Evolutionary conservation across 805 yeast genomes (phyloP).

Genomic region (Monosporozyma yasuniensis): DNA sequence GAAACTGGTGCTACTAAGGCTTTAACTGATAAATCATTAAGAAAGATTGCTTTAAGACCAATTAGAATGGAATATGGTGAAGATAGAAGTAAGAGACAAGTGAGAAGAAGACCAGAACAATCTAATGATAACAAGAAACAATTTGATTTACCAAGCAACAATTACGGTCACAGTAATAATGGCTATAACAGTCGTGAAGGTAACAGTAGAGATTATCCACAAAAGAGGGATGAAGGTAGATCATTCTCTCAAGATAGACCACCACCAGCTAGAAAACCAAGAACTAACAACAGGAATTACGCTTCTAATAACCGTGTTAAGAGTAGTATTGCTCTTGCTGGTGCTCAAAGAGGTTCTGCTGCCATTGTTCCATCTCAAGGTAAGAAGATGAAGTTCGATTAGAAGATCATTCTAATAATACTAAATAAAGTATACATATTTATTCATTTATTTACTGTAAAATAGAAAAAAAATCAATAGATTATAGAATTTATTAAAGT

Average conservation of each 20-base stretch:
- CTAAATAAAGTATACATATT: not conserved
- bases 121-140: constrained; percentile 15
- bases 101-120: constrained; percentile 32
- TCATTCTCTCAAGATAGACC: constrained; percentile 1
- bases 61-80: constrained; percentile 89
- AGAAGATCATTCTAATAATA: constrained; percentile 2
- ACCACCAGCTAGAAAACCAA: constrained; percentile 8
- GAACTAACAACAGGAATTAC: constrained; percentile 15
- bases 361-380: constrained; percentile 89
- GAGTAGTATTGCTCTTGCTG: constrained; percentile 80
- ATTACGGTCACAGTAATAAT: not conserved
- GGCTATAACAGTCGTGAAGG: constrained; percentile 1
- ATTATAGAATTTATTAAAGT: not conserved
- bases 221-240: constrained; percentile 2
- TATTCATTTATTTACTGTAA: not conserved
- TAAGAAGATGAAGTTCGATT: constrained; percentile 68
- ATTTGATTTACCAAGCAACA: constrained; percentile 15
- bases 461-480: not conserved
- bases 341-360: constrained; percentile 81
- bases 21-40: constrained; percentile 58
- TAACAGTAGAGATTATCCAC: not conserved
- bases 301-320: constrained; percentile 43
- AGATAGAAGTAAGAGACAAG: constrained; percentile 74
- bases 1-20: constrained; percentile 80
- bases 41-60: constrained; percentile 60